phyloP scores from a whole-genome alignment of 805 yeast genomes.

The Candida suzukii region DNA sequence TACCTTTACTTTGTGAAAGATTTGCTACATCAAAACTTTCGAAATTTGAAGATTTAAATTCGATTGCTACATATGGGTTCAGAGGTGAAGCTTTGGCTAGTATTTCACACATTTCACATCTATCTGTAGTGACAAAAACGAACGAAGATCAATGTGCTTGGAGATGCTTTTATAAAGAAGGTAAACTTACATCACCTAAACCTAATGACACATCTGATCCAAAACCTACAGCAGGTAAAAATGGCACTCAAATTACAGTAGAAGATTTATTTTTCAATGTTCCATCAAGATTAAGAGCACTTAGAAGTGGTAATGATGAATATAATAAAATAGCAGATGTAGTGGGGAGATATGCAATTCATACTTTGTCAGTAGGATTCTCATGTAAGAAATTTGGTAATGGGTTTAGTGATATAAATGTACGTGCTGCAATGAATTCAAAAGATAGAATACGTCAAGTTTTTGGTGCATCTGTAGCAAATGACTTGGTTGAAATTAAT shows the following conservation, averaged over 20 bases:
- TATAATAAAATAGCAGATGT: constrained; percentile 73
- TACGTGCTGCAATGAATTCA: constrained; percentile 41
- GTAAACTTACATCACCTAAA: constrained; percentile 44
- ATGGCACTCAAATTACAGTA: constrained; percentile 78
- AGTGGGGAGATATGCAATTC: constrained; percentile 76
- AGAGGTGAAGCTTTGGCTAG: constrained; percentile 96
- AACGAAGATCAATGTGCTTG: constrained; percentile 58
- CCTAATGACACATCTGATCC: constrained; percentile 38
- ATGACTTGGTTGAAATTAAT: constrained; percentile 48
- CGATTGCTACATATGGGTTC: constrained; percentile 81
- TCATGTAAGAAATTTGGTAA: constrained; percentile 79
- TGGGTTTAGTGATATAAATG: constrained; percentile 54
- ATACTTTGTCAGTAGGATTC: constrained; percentile 62
- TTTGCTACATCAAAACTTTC: constrained; percentile 85
- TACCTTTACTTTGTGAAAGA: constrained; percentile 77
- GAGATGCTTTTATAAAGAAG: constrained; percentile 61
- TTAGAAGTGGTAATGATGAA: constrained; percentile 67
- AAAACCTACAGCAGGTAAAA: constrained; percentile 75
- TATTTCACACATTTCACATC: constrained; percentile 81
- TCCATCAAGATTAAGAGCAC: constrained; percentile 67
- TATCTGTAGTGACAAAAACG: constrained; percentile 74
- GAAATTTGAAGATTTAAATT: constrained; percentile 65
- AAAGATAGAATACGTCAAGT: constrained; percentile 69
- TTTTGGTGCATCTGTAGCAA: constrained; percentile 64
- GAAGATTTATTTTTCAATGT: constrained; percentile 88